Conservation (phyloP, 164 flowering plant genomes). For the Cinnamomum micranthum region DNA sequence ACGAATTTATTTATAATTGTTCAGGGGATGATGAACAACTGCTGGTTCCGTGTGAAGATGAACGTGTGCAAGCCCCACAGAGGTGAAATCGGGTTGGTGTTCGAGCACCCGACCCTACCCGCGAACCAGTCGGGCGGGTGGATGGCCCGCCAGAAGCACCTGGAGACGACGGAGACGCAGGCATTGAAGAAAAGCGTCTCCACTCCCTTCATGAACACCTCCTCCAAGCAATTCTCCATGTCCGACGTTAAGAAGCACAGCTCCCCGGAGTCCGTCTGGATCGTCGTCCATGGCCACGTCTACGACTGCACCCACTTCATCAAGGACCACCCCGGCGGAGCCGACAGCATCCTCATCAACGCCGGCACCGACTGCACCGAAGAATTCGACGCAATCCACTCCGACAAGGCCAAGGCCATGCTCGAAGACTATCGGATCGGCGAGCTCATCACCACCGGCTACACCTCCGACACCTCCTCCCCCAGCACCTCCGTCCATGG, state of each 20-base stretch:
- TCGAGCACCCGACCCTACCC: conserved; percentile 87
- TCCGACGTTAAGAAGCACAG: conserved; percentile 72
- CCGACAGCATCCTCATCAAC: conserved; percentile 90
- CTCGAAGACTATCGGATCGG: conserved; percentile 74
- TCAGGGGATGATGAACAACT: conserved; percentile 99
- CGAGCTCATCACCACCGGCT: conserved; percentile 58
- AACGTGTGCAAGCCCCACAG: conserved; percentile 69
- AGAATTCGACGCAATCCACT: conserved; percentile 95
- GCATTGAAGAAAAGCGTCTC: conserved; percentile 66
- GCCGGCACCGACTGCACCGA: conserved; percentile 96
- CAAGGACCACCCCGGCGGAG: conserved; percentile 89
- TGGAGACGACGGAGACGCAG: conserved; percentile 36
- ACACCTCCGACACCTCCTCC: conserved; percentile 51
- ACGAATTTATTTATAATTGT: not conserved
- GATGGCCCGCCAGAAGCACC: conserved; percentile 72
- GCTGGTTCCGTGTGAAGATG: conserved; percentile 86
- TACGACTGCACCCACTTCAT: conserved; percentile 88
- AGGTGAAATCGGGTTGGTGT: conserved; percentile 82
- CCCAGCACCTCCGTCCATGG: conserved; percentile 74
- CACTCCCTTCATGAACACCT: conserved; percentile 77
- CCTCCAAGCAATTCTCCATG: conserved; percentile 43
- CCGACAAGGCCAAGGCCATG: conserved; percentile 81
- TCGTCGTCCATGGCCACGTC: conserved; percentile 84
- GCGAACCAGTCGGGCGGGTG: conserved; percentile 95
- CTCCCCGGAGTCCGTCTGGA: conserved; percentile 82